Conservation (phyloP, 257 asterid species). For the Penstemon barbatus region DNA sequence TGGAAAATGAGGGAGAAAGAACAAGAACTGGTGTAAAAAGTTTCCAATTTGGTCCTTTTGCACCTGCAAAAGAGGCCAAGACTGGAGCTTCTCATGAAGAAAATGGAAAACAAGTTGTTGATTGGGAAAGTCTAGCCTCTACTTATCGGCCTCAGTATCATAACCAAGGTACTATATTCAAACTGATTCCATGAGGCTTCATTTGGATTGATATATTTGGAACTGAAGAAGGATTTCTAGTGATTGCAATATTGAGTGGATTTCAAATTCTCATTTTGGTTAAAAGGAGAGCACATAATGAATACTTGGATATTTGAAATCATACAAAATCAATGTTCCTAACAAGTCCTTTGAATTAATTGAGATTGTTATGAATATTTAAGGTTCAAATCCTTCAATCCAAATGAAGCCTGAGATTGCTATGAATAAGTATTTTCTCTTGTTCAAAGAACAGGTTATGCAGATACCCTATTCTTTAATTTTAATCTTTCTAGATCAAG, state of each 20-base stretch:
- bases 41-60: slow-evolving; percentile 92
- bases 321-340: too few species aligned
- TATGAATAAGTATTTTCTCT: background rate
- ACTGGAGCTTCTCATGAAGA: slow-evolving; percentile 50
- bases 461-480: background rate
- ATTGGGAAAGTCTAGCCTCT: slow-evolving; percentile 76
- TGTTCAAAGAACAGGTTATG: background rate
- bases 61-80: slow-evolving; percentile 63
- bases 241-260: too few species aligned
- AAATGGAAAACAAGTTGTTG: slow-evolving; percentile 42
- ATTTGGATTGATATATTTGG: background rate
- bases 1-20: slow-evolving; percentile 48
- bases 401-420: too few species aligned
- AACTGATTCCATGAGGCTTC: background rate
- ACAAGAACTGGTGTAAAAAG: slow-evolving; percentile 39
- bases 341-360: too few species aligned
- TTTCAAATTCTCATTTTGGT: too few species aligned
- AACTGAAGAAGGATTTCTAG: too few species aligned
- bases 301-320: too few species aligned
- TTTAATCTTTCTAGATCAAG: background rate
- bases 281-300: too few species aligned
- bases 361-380: too few species aligned
- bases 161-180: slow-evolving; percentile 67
- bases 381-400: too few species aligned
- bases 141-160: slow-evolving; percentile 82